A percentile compares a stretch with the other conserved stretches of the same genome.
These are phyloP conservation scores for Austroboletus rostrupii DNA, from an alignment of 1,284 basidiomycete species.

Conservation along the genomic window DNA sequence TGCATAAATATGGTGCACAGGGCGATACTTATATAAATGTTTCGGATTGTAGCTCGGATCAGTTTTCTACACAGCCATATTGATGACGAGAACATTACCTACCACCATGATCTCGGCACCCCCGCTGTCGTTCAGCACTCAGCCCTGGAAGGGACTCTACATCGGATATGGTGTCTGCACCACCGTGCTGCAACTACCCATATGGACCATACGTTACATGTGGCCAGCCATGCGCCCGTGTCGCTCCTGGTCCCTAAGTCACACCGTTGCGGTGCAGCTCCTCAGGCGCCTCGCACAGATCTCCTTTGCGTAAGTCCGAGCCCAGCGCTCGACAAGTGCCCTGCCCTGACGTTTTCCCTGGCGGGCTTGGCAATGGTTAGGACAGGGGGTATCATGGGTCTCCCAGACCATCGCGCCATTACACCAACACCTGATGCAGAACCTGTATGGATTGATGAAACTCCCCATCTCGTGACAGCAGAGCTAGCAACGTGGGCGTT, in stretches of 20 bases:
- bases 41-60: too few relatives aligned
- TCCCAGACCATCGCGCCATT: slow-evolving; percentile 38
- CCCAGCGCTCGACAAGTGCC: not conserved
- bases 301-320: slow-evolving; percentile 13
- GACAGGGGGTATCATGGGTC: slow-evolving; percentile 9
- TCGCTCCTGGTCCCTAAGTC: slow-evolving; percentile 23
- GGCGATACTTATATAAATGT: too few relatives aligned
- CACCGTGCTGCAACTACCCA: slow-evolving; percentile 44
- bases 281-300: not conserved
- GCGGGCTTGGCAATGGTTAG: slow-evolving; percentile 1
- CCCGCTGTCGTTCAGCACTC: slow-evolving; percentile 7
- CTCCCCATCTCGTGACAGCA: slow-evolving; percentile 43
- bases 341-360: slow-evolving; percentile 1
- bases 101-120: slow-evolving; percentile 2
- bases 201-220: slow-evolving; percentile 37
- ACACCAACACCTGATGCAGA: slow-evolving; percentile 34
- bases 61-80: too few relatives aligned
- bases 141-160: slow-evolving; percentile 25
- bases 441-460: slow-evolving; percentile 50
- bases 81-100: not conserved
- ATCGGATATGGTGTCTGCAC: slow-evolving; percentile 39
- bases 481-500: slow-evolving; percentile 43
- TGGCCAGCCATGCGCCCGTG: slow-evolving; percentile 23
- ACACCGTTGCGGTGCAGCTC: slow-evolving; percentile 10
- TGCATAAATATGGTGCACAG: slow-evolving; percentile 8